Evolutionary conservation across 257 asterid species (phyloP), one percentile per base, ranked within the genome.

Genomic region (Penstemon newberryi): DNA sequence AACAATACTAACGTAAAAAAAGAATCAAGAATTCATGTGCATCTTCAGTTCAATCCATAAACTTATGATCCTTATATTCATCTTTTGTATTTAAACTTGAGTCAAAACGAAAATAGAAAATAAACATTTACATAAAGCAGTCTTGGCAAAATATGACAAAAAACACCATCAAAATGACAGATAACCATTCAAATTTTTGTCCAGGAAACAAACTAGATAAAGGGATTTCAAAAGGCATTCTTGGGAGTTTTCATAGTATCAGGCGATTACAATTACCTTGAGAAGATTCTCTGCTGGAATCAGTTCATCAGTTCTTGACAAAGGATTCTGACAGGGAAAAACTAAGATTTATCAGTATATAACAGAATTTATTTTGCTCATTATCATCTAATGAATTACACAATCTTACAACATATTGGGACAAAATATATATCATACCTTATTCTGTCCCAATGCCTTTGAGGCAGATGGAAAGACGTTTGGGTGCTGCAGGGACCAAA

Each of bases 241-340:
- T 51, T 37, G 45, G 41, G 39, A 39, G 45, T 53, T 39, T 25
- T 25, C 40, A 57, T 18, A n/a, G 18, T 36, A 53, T 18, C 41
- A 44, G n/a, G 37, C 18, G 49, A 64, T 12, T 55, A 11, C 70
- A 41, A 71, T 51, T 80, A 93, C 97, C 99, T 89, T 94, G 67
- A 94, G 95, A 81, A 94, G 99, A 86, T 94, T 93, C 84, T 91
- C 93, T 5, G 99, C 99, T 5, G 85, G 81, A 73, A 87, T 67
- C 62, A 71, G 72, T 72, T 82, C 75, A 65, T 49, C 67, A 47
- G 60, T 54, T 70, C 76, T 72, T 57, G 76, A 76, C 67, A 70
- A 66, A 69, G 76, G 70, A 77, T 65, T 83, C 98, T 93, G 92
- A 11, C 43, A 78, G 54, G 60, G 65, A 52, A 40, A 43, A 77